These are phyloP conservation scores for Malassezia sp. DNA, from an alignment of 1,284 basidiomycete genomes.

Conservation along the genomic window DNA sequence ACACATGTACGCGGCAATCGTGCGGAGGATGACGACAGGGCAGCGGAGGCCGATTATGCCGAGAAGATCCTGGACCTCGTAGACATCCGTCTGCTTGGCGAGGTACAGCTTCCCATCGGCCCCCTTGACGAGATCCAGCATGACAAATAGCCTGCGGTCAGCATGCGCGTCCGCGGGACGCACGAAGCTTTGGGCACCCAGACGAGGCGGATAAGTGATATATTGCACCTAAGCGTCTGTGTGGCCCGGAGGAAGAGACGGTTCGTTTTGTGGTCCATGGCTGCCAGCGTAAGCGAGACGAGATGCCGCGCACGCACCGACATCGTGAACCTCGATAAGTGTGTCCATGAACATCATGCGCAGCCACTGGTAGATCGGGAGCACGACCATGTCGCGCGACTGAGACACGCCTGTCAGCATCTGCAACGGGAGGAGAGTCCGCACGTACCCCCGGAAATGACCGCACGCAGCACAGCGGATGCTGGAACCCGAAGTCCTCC, in stretches of 20 bases:
- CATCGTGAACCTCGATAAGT: constrained; percentile 28
- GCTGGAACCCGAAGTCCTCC: constrained; percentile 40
- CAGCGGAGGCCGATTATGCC: not conserved
- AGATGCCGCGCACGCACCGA: constrained; percentile 27
- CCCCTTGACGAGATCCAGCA: constrained; percentile 29
- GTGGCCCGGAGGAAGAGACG: constrained; percentile 18
- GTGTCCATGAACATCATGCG: constrained; percentile 29
- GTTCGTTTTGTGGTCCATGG: constrained; percentile 23
- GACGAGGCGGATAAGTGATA: constrained; percentile 2
- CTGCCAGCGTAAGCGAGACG: constrained; percentile 12
- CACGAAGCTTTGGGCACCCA: constrained; percentile 1
- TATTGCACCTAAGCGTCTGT: constrained; percentile 24
- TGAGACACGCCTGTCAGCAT: not conserved
- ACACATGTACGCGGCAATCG: constrained; percentile 9
- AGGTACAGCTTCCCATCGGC: constrained; percentile 41
- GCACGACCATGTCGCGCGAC: constrained; percentile 34
- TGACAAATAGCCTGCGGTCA: constrained; percentile 29
- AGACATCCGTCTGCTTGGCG: constrained; percentile 38
- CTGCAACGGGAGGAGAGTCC: no score
- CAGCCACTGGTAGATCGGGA: constrained; percentile 44
- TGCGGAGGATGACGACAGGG: not conserved
- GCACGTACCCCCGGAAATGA: constrained; percentile 24
- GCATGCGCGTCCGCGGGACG: no score
- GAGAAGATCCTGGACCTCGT: constrained; percentile 13
- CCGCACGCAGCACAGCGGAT: constrained; percentile 35